Conservation (phyloP, 495 filamentous ascomycete species). For the Penicillium cataractarum region DNA sequence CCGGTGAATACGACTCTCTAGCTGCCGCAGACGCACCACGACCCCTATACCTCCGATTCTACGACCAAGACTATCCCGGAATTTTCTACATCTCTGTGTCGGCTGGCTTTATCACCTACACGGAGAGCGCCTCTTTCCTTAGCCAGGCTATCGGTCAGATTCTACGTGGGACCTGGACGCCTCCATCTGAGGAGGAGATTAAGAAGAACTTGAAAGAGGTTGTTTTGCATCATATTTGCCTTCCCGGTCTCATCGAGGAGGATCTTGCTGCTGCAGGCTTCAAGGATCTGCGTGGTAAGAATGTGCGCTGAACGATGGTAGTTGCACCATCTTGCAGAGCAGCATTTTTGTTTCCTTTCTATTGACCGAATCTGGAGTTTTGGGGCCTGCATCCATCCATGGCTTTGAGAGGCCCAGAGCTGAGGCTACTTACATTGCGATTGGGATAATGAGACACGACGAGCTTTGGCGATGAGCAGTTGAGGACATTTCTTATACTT, state of each 20-base stretch:
- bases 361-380: background rate
- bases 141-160: constrained; percentile 15
- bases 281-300: constrained; percentile 12
- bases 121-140: constrained; percentile 7
- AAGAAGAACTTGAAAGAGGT: constrained; percentile 11
- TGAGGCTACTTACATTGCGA: background rate
- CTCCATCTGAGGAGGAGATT: constrained; percentile 7
- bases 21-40: constrained; percentile 8
- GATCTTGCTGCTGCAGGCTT: constrained; percentile 12
- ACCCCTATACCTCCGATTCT: constrained; percentile 13
- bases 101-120: constrained; percentile 13
- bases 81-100: constrained; percentile 13
- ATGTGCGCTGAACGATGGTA: background rate
- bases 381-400: background rate
- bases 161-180: constrained; percentile 10
- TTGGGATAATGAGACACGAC: background rate
- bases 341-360: background rate
- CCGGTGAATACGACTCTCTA: constrained; percentile 13
- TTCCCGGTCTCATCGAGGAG: constrained; percentile 13
- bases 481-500: background rate
- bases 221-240: constrained; percentile 14
- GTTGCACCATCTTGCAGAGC: background rate
- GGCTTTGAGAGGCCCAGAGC: background rate
- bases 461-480: background rate
- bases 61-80: constrained; percentile 13